These are phyloP conservation scores for Amniculicola lignicola DNA, from an alignment of 495 filamentous ascomycete species.

Conservation along the genomic window DNA sequence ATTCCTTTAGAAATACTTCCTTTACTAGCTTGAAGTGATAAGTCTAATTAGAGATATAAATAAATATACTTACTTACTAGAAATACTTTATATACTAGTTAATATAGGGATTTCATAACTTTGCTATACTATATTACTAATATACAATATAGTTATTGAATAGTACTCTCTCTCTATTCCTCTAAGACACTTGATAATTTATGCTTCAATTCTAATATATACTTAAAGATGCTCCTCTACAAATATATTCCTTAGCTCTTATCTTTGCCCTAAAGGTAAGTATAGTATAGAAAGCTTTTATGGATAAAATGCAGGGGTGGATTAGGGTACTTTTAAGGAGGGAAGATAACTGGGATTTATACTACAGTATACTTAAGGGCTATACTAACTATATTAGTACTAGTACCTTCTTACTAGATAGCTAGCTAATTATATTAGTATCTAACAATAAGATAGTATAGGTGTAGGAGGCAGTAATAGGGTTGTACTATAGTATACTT, in stretches of 20 bases:
- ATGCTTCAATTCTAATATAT: slow-evolving; percentile 31
- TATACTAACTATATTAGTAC: too few relatives aligned
- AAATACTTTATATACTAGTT: not conserved
- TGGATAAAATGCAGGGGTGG: slow-evolving; percentile 3
- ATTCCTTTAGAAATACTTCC: slow-evolving; percentile 46
- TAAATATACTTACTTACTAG: not conserved
- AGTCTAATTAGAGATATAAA: slow-evolving; percentile 37
- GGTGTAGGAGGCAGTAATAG: too few relatives aligned
- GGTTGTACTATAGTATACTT: too few relatives aligned
- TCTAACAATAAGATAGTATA: too few relatives aligned
- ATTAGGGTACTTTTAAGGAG: not conserved
- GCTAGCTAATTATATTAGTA: too few relatives aligned
- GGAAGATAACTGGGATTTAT: not conserved
- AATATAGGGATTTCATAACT: not conserved
- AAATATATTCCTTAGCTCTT: slow-evolving; percentile 38
- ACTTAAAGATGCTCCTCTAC: slow-evolving; percentile 35
- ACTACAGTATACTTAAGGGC: not conserved
- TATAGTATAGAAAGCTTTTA: slow-evolving; percentile 13
- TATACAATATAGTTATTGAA: slow-evolving; percentile 5
- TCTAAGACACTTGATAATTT: slow-evolving; percentile 42
- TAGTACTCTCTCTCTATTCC: slow-evolving; percentile 27
- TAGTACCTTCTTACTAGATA: too few relatives aligned
- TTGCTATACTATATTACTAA: slow-evolving; percentile 3
- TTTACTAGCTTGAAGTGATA: slow-evolving; percentile 49
- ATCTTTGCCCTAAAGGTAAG: slow-evolving; percentile 41